Percentiles rank a stretch among this genome's conserved stretches.
Conservation (phyloP, 1,284 basidiomycete genomes). For the Hortiboletus rubellus region DNA sequence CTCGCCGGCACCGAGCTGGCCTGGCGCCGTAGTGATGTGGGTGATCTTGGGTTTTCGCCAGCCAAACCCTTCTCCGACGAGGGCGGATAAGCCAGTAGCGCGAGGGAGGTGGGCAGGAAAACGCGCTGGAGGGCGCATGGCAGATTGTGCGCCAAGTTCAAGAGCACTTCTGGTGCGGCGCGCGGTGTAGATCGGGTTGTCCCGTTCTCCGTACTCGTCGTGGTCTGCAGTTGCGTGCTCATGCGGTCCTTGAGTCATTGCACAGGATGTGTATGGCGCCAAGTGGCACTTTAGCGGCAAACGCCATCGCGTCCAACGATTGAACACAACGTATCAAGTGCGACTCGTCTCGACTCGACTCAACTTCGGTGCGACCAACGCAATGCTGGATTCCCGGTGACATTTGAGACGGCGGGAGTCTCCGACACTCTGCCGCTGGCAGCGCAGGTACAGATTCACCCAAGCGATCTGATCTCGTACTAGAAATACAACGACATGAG, state of each 20-base stretch:
- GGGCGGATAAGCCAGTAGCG: constrained; percentile 19
- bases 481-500: neutral
- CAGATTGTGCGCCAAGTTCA: constrained; percentile 16
- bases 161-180: constrained; percentile 24
- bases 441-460: neutral
- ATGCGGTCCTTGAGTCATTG: neutral
- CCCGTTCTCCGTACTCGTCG: neutral
- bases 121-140: neutral
- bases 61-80: constrained; percentile 29
- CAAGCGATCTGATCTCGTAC: neutral
- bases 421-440: neutral
- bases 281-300: neutral
- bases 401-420: neutral
- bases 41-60: constrained; percentile 27
- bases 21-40: constrained; percentile 62
- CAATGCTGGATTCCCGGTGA: neutral
- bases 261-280: neutral
- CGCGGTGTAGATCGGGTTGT: constrained; percentile 15
- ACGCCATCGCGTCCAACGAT: no score
- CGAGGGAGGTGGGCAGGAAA: constrained; percentile 12
- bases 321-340: neutral
- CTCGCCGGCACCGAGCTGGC: constrained; percentile 62
- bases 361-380: no score
- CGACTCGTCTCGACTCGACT: neutral
- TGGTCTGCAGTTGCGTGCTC: neutral